Evolutionary conservation across 192 early-diverging fungal species (phyloP).

Genomic region (Backusella tuberculispora): DNA sequence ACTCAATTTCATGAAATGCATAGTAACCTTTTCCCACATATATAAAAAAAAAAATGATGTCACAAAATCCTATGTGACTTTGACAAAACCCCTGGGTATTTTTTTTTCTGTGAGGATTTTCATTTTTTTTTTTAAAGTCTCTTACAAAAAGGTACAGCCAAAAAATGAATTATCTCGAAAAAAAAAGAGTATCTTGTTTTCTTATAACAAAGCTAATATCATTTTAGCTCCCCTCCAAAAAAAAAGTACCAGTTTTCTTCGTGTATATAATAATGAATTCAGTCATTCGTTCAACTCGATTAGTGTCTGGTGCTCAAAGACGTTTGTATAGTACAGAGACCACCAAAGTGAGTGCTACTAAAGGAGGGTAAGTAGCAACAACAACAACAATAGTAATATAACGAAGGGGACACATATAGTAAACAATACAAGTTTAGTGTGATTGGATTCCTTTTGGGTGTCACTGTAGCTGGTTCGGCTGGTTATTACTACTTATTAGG

Average conservation of each 20-base stretch:
- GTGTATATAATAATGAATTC: conserved; percentile 4
- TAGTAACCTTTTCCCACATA: background rate
- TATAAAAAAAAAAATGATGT: background rate
- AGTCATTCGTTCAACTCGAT: background rate
- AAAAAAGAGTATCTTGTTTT: too few relatives aligned
- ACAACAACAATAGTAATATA: background rate
- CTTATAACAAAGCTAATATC: background rate
- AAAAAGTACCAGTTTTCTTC: background rate
- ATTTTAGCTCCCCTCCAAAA: background rate
- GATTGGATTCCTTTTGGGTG: conserved; percentile 80
- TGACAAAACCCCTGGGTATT: background rate
- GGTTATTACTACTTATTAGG: conserved; percentile 88
- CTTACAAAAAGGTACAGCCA: background rate
- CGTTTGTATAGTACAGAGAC: background rate
- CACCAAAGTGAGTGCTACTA: background rate
- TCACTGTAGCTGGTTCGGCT: conserved; percentile 68
- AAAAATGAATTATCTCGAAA: background rate
- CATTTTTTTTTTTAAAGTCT: background rate
- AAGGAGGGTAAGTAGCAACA: background rate
- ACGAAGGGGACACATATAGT: background rate
- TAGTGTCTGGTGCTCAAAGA: background rate
- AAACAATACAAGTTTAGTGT: conserved; percentile 35
- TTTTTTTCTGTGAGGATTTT: background rate
- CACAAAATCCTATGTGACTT: conserved; percentile 5
- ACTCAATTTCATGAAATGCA: too few relatives aligned